Percentiles rank a stretch among this genome's conserved stretches.
Conservation (phyloP, 2,329 filamentous ascomycete species). For the Clonostachys solani region DNA sequence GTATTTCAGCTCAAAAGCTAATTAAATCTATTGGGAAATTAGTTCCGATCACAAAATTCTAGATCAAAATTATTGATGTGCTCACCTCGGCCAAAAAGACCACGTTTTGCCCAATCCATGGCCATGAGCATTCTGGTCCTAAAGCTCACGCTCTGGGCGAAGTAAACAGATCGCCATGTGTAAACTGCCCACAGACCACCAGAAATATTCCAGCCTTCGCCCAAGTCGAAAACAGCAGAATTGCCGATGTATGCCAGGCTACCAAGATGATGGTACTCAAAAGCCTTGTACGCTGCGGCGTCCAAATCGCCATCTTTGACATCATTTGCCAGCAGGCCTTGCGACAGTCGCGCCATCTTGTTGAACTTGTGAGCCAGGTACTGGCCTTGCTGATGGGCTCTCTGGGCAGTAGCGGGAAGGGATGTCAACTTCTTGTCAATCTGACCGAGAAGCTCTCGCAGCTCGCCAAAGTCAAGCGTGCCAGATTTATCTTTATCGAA, state of each 20-base stretch:
- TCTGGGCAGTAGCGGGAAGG: constrained; percentile 90
- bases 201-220: constrained; percentile 68
- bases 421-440: constrained; percentile 95
- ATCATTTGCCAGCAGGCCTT: constrained; percentile 74
- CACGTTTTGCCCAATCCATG: constrained; percentile 99
- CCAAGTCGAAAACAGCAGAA: constrained; percentile 89
- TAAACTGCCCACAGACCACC: constrained; percentile 93
- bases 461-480: constrained; percentile 89
- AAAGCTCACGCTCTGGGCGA: constrained; percentile 93
- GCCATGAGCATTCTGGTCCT: constrained; percentile 83
- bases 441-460: constrained; percentile 81
- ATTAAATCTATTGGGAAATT: constrained; percentile 36
- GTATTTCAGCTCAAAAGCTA: constrained; percentile 34
- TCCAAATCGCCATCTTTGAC: constrained; percentile 87
- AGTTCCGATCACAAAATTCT: constrained; percentile 1
- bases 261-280: constrained; percentile 90
- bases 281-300: constrained; percentile 87
- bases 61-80: constrained; percentile 11
- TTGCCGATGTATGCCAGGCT: constrained; percentile 95
- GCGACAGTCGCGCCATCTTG: constrained; percentile 74
- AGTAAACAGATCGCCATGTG: constrained; percentile 93
- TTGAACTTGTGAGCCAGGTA: constrained; percentile 95
- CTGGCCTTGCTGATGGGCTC: constrained; percentile 90
- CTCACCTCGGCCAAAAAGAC: constrained; percentile 91
- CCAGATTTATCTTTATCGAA: constrained; percentile 94